Evolutionary conservation across 352 stramenopile genomes (phyloP).

Genomic region (Pythium pyrilobum): DNA sequence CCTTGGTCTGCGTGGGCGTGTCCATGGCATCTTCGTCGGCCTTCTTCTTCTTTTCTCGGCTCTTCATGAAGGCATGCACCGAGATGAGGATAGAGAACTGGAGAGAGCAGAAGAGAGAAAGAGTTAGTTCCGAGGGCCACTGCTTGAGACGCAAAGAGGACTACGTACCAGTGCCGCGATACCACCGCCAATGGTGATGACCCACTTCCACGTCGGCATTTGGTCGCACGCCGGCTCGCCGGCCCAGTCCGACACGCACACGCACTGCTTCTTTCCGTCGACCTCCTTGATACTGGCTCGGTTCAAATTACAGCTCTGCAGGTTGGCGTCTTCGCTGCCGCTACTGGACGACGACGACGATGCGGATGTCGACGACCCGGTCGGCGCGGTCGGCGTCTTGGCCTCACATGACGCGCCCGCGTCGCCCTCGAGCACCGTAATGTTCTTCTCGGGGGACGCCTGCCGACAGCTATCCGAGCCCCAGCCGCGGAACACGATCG

Average conservation of each 20-base stretch:
- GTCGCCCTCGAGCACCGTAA: slow-evolving; percentile 23
- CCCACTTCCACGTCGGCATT: slow-evolving; percentile 31
- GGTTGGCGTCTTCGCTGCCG: slow-evolving; percentile 17
- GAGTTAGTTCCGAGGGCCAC: background rate
- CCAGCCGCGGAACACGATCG: slow-evolving; percentile 59
- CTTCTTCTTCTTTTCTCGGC: slow-evolving; percentile 23
- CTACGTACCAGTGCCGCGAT: slow-evolving; percentile 29
- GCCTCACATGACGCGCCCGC: slow-evolving; percentile 18
- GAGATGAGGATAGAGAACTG: slow-evolving; percentile 28
- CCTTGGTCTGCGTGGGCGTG: slow-evolving; percentile 3
- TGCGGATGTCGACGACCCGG: background rate
- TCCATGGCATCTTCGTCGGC: slow-evolving; percentile 10
- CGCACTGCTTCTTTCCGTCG: slow-evolving; percentile 27
- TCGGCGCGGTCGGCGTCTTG: slow-evolving; percentile 6
- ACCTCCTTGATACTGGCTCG: slow-evolving; percentile 37
- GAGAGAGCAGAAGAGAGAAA: background rate
- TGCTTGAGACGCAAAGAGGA: background rate
- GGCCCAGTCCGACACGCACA: slow-evolving; percentile 30
- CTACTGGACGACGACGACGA: background rate
- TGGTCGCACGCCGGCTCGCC: slow-evolving; percentile 26
- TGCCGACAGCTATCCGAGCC: slow-evolving; percentile 43
- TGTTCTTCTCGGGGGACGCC: slow-evolving; percentile 38
- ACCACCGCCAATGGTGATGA: slow-evolving; percentile 33
- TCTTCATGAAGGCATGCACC: slow-evolving; percentile 25
- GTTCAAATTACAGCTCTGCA: slow-evolving; percentile 45